Conservation (phyloP, 2,329 filamentous ascomycete genomes). For the Cytospora schulzeri region DNA sequence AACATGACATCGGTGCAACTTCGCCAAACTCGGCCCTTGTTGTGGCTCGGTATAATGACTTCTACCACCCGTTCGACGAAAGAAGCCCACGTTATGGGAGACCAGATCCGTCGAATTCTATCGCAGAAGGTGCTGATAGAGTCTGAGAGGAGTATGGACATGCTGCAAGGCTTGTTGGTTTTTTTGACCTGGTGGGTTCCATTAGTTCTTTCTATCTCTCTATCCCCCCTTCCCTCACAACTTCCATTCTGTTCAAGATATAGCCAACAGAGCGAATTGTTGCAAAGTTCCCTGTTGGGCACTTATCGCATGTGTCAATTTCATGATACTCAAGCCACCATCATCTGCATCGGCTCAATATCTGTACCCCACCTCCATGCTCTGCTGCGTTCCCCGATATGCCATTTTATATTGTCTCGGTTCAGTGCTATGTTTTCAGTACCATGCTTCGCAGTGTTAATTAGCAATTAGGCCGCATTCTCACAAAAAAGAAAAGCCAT, state of each 20-base stretch:
- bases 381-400: neutral
- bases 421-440: no score
- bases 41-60: slow-evolving; percentile 54
- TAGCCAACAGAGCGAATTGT: no score
- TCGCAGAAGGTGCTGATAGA: slow-evolving; percentile 50
- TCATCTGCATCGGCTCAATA: neutral
- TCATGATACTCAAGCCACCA: no score
- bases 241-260: neutral
- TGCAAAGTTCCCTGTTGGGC: no score
- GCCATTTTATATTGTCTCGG: neutral
- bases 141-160: slow-evolving; percentile 52
- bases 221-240: neutral
- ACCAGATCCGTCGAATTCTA: slow-evolving; percentile 46
- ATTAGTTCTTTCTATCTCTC: neutral
- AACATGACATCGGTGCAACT: slow-evolving; percentile 42
- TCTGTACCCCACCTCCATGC: neutral
- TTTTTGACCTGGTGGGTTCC: slow-evolving; percentile 46
- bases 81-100: slow-evolving; percentile 44
- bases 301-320: no score
- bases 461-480: slow-evolving; percentile 40
- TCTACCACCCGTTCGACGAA: slow-evolving; percentile 46
- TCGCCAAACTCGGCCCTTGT: slow-evolving; percentile 45
- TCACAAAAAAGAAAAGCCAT: slow-evolving; percentile 45
- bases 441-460: neutral
- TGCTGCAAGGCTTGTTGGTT: slow-evolving; percentile 53